These are phyloP conservation scores for Oenanthe javanica DNA, from an alignment of 140 eudicot species.

Conservation along the genomic window DNA sequence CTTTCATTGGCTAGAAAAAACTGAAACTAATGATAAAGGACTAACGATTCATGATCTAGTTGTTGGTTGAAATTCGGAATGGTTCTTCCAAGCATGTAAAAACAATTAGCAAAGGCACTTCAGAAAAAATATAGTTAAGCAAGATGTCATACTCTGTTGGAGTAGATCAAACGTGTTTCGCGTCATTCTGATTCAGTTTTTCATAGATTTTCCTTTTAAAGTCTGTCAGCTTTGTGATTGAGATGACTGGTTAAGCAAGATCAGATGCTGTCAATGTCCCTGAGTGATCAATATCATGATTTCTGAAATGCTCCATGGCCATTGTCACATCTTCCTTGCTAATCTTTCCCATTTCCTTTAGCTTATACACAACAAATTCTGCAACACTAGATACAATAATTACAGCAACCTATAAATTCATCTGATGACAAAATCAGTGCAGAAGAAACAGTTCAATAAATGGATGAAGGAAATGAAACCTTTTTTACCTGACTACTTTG, in stretches of 20 bases:
- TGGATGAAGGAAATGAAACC: background rate
- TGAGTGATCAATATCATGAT: constrained; percentile 67
- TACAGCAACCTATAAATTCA: background rate
- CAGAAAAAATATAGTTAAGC: background rate
- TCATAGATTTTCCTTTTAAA: background rate
- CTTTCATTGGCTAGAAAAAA: background rate
- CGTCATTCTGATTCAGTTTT: background rate
- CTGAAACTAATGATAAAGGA: background rate
- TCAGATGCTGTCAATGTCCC: constrained; percentile 58
- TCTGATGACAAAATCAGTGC: background rate
- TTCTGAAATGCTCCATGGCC: constrained; percentile 47
- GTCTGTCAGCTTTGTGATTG: constrained; percentile 4
- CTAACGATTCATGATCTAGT: background rate
- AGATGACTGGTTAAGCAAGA: constrained; percentile 19
- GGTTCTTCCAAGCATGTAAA: background rate
- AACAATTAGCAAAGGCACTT: background rate
- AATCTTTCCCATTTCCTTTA: constrained; percentile 85
- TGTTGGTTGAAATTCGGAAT: background rate
- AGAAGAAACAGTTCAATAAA: background rate
- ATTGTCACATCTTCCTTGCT: constrained; percentile 45
- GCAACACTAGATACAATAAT: constrained; percentile 36
- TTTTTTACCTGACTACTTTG: constrained; percentile 50
- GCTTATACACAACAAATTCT: constrained; percentile 61
- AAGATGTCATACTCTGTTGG: background rate
- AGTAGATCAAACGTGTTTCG: background rate